A percentile compares a stretch with the other conserved stretches of the same genome.
Conservation (phyloP, 257 asterid species). For the Scutellaria baicalensis region DNA sequence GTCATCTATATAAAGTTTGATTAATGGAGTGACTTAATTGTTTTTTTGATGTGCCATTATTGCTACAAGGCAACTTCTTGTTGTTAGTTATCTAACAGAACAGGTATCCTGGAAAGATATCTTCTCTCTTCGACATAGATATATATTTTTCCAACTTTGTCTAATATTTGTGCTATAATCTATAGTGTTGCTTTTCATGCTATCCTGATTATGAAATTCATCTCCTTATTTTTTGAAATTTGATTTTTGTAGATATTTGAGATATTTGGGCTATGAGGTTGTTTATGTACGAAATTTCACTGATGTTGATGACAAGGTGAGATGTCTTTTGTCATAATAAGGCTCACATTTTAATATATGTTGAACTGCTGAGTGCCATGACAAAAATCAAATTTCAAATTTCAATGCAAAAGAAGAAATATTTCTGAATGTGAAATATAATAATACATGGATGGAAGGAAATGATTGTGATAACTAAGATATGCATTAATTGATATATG, state of each 20-base stretch:
- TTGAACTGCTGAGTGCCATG: background rate
- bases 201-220: background rate
- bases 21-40: too few species aligned
- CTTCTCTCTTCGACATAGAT: background rate
- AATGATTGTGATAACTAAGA: too few species aligned
- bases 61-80: background rate
- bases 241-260: constrained; percentile 48
- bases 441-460: too few species aligned
- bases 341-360: background rate
- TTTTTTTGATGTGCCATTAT: background rate
- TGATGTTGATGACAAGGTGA: constrained; percentile 92
- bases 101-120: background rate
- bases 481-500: too few species aligned
- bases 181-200: background rate
- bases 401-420: too few species aligned
- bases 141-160: background rate
- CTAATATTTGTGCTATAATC: background rate
- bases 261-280: constrained; percentile 71
- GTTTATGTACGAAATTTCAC: constrained; percentile 88
- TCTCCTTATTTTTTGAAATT: background rate
- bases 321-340: constrained; percentile 3
- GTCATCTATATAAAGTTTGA: background rate
- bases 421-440: too few species aligned
- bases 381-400: background rate
- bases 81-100: background rate